Evolutionary conservation across 2,329 filamentous ascomycete genomes (phyloP).

Genomic region (Karstenula rhodostoma): DNA sequence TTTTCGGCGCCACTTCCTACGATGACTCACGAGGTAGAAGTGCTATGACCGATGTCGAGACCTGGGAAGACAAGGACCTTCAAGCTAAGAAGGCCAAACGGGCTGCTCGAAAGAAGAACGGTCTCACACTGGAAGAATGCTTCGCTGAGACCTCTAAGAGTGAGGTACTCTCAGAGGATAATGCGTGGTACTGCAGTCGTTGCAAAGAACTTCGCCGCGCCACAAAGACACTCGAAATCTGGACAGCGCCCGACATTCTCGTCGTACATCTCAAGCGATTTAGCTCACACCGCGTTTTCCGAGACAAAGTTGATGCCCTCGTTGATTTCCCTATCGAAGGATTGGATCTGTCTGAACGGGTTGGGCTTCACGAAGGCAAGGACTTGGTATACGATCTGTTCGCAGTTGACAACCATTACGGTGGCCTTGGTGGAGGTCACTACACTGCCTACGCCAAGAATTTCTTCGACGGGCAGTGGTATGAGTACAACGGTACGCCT

Average conservation of each 20-base stretch:
- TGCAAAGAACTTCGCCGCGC: slow-evolving; percentile 94
- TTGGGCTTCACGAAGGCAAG: slow-evolving; percentile 83
- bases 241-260: slow-evolving; percentile 95
- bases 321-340: slow-evolving; percentile 93
- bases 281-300: slow-evolving; percentile 79
- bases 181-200: slow-evolving; percentile 96
- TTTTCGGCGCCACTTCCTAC: slow-evolving; percentile 66
- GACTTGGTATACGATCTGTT: slow-evolving; percentile 90
- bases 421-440: slow-evolving; percentile 90
- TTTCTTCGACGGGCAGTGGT: slow-evolving; percentile 89
- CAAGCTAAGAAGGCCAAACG: slow-evolving; percentile 70
- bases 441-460: slow-evolving; percentile 96
- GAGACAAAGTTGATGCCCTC: slow-evolving; percentile 89
- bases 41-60: slow-evolving; percentile 68
- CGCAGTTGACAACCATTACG: slow-evolving; percentile 94
- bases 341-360: slow-evolving; percentile 80
- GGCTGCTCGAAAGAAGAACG: slow-evolving; percentile 71
- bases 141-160: slow-evolving; percentile 94
- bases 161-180: slow-evolving; percentile 91
- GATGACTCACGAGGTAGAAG: slow-evolving; percentile 65
- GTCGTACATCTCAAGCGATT: slow-evolving; percentile 97
- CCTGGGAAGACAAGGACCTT: slow-evolving; percentile 65
- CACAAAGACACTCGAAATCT: slow-evolving; percentile 95
- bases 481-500: slow-evolving; percentile 86
- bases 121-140: slow-evolving; percentile 87